Evolutionary conservation across 331 rosid genomes (phyloP).

Genomic region (Acacia concinna): DNA sequence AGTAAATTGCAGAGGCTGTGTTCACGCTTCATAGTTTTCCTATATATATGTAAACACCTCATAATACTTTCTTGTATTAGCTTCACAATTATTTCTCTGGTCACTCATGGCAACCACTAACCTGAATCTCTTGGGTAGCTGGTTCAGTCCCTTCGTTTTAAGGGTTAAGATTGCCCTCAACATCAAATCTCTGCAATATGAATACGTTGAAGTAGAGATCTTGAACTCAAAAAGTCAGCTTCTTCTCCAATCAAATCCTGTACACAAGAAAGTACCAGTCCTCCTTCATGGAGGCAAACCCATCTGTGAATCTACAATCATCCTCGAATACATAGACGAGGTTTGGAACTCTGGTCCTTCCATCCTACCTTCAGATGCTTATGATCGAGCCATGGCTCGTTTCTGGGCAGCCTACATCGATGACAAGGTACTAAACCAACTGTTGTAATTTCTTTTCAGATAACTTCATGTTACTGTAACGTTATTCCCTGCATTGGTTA

Average conservation of each 20-base stretch:
- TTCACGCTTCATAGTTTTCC: background rate
- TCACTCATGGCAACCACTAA: slow-evolving; percentile 39
- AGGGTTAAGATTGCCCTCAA: slow-evolving; percentile 60
- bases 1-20: background rate
- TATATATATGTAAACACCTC: background rate
- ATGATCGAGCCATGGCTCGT: slow-evolving; percentile 58
- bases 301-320: slow-evolving; percentile 57
- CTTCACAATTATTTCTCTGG: background rate
- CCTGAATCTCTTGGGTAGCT: slow-evolving; percentile 54
- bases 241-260: slow-evolving; percentile 67
- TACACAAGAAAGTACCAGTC: slow-evolving; percentile 65
- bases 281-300: slow-evolving; percentile 61
- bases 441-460: background rate
- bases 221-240: slow-evolving; percentile 51
- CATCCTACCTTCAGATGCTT: slow-evolving; percentile 63
- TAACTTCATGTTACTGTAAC: background rate
- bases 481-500: background rate
- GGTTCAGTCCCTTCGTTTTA: slow-evolving; percentile 58
- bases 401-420: slow-evolving; percentile 53
- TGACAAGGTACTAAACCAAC: slow-evolving; percentile 14
- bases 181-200: slow-evolving; percentile 51
- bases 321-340: slow-evolving; percentile 66
- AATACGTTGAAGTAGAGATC: slow-evolving; percentile 47
- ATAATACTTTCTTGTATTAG: background rate
- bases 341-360: slow-evolving; percentile 48